Percentiles rank a stretch among this genome's conserved stretches.
phyloP scores from a whole-genome alignment of 176 grass and related monocot species.

The Cenchrus americanus region DNA sequence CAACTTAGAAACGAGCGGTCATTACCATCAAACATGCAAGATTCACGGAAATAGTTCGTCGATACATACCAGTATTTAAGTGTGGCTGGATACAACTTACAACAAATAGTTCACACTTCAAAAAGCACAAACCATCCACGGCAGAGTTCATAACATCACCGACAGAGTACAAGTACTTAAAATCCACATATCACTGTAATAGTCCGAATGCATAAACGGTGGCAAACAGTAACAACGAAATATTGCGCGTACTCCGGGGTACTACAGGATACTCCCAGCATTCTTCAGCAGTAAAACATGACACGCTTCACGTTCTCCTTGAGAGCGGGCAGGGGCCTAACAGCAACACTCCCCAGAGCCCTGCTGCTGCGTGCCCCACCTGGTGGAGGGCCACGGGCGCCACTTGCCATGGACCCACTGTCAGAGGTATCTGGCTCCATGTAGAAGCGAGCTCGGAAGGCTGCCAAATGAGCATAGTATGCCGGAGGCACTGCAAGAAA shows the following conservation, averaged over 20 bases:
- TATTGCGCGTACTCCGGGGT: neutral
- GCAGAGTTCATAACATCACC: neutral
- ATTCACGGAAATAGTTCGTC: conserved; percentile 10
- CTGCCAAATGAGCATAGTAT: conserved; percentile 89
- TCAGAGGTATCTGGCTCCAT: conserved; percentile 91
- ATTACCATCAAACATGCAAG: neutral
- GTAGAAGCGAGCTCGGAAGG: conserved; percentile 87
- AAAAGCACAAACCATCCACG: neutral
- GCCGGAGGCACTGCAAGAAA: conserved; percentile 81
- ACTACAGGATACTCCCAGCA: neutral
- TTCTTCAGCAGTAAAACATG: conserved; percentile 94
- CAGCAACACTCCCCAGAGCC: conserved; percentile 65
- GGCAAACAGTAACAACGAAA: neutral
- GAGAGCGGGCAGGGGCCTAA: conserved; percentile 85
- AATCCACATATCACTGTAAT: neutral
- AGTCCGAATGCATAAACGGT: neutral
- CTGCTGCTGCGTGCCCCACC: conserved; percentile 53
- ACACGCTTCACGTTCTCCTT: conserved; percentile 92
- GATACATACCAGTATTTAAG: neutral
- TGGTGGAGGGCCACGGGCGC: conserved; percentile 52
- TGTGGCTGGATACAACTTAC: neutral
- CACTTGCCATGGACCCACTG: conserved; percentile 75
- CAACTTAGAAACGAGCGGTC: too few species aligned
- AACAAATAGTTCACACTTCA: conserved; percentile 15
- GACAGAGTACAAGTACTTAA: conserved; percentile 10